These are phyloP conservation scores for Hanseniaspora singularis DNA, from an alignment of 805 yeast genomes.

Conservation along the genomic window DNA sequence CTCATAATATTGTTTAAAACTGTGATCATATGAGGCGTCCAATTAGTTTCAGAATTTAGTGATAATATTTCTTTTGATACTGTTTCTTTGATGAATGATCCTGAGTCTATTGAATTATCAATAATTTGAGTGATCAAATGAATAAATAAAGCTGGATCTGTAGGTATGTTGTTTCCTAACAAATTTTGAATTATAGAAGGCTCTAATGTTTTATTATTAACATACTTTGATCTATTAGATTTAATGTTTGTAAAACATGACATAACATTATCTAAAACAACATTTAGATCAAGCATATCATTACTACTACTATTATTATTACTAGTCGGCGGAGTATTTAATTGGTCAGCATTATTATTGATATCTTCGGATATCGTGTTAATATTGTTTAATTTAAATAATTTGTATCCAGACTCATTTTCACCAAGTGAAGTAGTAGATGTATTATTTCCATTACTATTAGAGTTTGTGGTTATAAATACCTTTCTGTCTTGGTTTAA, in stretches of 20 bases:
- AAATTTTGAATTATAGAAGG: too few species aligned
- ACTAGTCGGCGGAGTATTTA: neutral
- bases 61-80: too few species aligned
- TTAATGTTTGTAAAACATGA: neutral
- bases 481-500: constrained; percentile 7
- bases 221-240: neutral
- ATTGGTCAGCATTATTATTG: neutral
- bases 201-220: neutral
- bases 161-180: too few species aligned
- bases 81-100: too few species aligned
- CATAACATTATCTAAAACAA: neutral
- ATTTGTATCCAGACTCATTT: constrained; percentile 9
- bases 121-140: neutral
- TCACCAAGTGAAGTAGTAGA: constrained; percentile 14
- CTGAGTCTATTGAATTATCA: too few species aligned
- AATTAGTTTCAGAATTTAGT: too few species aligned
- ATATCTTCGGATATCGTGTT: neutral
- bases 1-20: neutral
- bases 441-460: constrained; percentile 13
- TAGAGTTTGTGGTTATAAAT: constrained; percentile 11
- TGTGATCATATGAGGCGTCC: neutral
- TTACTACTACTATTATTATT: neutral
- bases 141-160: neutral
- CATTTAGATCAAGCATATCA: constrained; percentile 1
- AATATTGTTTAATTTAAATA: neutral